Evolutionary conservation across 2,329 filamentous ascomycete genomes (phyloP).

Genomic region (Colletotrichum trifolii): DNA sequence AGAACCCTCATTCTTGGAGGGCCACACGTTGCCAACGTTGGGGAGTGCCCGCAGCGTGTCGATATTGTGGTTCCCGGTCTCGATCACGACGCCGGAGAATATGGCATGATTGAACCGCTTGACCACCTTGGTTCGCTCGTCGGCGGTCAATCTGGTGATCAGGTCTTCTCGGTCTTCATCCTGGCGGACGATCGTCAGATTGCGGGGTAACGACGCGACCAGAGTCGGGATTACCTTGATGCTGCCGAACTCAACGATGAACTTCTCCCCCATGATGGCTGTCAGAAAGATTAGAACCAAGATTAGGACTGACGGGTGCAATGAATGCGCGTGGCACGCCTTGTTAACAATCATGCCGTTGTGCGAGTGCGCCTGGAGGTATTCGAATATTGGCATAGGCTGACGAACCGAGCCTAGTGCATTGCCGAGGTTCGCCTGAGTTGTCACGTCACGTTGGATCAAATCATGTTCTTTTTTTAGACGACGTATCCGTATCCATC

Average conservation of each 20-base stretch:
- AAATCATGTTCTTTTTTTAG: too few relatives aligned
- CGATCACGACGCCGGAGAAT: conserved; percentile 48
- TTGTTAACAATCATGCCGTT: background rate
- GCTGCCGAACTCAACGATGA: conserved; percentile 34
- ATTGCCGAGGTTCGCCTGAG: too few relatives aligned
- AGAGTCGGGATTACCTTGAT: conserved; percentile 9
- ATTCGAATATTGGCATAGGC: too few relatives aligned
- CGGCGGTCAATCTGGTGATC: conserved; percentile 16
- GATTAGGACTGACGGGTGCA: background rate
- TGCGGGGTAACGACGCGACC: background rate
- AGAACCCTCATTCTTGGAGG: conserved; percentile 35
- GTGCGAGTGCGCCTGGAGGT: too few relatives aligned
- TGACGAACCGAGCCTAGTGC: too few relatives aligned
- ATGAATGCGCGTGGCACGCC: background rate
- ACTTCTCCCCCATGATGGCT: conserved; percentile 30
- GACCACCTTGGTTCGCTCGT: conserved; percentile 26
- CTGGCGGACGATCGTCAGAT: conserved; percentile 4
- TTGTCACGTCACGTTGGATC: too few relatives aligned
- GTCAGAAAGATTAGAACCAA: background rate
- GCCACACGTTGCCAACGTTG: conserved; percentile 51
- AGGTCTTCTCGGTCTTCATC: conserved; percentile 27
- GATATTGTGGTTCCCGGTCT: conserved; percentile 47
- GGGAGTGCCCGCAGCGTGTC: conserved; percentile 47
- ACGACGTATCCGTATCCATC: too few relatives aligned
- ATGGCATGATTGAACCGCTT: conserved; percentile 40